These are phyloP conservation scores for Cutaneotrichosporon cyanovorans DNA, from an alignment of 1,284 basidiomycete species.

Conservation along the genomic window DNA sequence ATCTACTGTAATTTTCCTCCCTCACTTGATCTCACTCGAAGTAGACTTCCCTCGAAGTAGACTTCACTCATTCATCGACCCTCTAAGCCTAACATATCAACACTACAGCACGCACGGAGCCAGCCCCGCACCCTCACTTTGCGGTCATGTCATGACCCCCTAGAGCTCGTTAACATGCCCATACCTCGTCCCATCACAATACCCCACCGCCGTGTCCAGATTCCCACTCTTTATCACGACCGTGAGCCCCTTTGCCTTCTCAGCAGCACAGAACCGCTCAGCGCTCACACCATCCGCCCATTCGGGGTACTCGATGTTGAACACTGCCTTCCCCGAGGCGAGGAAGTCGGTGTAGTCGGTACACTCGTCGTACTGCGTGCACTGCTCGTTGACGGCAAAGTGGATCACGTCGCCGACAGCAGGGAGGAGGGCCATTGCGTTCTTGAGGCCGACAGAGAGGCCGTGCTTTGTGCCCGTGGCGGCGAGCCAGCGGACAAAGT, in stretches of 20 bases:
- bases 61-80: no score
- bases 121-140: no score
- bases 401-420: not conserved
- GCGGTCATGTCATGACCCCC: no score
- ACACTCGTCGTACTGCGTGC: conserved; percentile 22
- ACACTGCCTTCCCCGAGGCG: conserved; percentile 26
- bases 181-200: conserved; percentile 2
- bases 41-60: no score
- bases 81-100: no score
- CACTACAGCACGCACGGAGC: no score
- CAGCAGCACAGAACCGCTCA: not conserved
- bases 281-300: not conserved
- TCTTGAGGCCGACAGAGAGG: conserved; percentile 31
- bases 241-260: not conserved
- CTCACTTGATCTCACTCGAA: no score
- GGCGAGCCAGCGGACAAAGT: conserved; percentile 34
- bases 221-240: conserved; percentile 5
- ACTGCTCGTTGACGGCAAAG: conserved; percentile 14
- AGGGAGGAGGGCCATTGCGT: conserved; percentile 19
- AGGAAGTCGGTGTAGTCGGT: conserved; percentile 21
- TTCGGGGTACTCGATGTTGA: conserved; percentile 28
- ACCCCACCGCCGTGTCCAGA: conserved; percentile 6
- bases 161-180: no score
- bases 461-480: conserved; percentile 15
- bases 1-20: no score